These are phyloP conservation scores for Xylariaceae sp. DNA, from an alignment of 2,329 filamentous ascomycete species.

Conservation along the genomic window DNA sequence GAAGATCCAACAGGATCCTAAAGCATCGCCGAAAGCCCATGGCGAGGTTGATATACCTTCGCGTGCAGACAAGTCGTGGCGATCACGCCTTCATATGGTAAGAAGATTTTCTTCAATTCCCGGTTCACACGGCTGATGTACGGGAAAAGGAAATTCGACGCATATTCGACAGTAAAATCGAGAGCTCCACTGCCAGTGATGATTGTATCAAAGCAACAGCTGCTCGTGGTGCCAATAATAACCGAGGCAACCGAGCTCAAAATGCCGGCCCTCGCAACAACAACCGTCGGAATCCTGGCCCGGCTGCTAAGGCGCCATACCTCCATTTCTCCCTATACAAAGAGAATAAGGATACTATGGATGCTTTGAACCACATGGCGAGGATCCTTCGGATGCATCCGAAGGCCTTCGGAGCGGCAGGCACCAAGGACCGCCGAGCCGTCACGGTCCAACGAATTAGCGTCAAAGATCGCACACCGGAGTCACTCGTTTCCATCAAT, in stretches of 20 bases:
- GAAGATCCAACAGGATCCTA: slow-evolving; percentile 23
- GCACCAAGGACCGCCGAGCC: slow-evolving; percentile 85
- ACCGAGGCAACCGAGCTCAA: slow-evolving; percentile 29
- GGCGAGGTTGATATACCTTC: slow-evolving; percentile 26
- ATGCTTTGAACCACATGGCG: slow-evolving; percentile 71
- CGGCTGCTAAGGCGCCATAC: slow-evolving; percentile 59
- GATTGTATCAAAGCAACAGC: slow-evolving; percentile 59
- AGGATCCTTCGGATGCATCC: slow-evolving; percentile 68
- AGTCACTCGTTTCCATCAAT: slow-evolving; percentile 62
- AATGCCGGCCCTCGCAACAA: slow-evolving; percentile 24
- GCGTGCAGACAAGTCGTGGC: slow-evolving; percentile 27
- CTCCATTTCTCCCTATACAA: slow-evolving; percentile 92
- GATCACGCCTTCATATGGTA: slow-evolving; percentile 43
- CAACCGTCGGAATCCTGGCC: slow-evolving; percentile 22
- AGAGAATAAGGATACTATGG: slow-evolving; percentile 96
- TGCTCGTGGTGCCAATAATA: slow-evolving; percentile 21
- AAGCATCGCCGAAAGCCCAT: slow-evolving; percentile 16
- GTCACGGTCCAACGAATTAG: slow-evolving; percentile 81
- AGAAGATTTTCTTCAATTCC: slow-evolving; percentile 7
- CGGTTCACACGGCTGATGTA: slow-evolving; percentile 19
- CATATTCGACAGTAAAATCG: slow-evolving; percentile 72
- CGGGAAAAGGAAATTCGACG: slow-evolving; percentile 56
- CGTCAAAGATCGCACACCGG: slow-evolving; percentile 45
- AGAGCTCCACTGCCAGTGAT: slow-evolving; percentile 59
- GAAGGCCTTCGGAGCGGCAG: slow-evolving; percentile 69